Evolutionary conservation across 768 basidiomycete species (phyloP).

Genomic region (Mycena epipterygia): DNA sequence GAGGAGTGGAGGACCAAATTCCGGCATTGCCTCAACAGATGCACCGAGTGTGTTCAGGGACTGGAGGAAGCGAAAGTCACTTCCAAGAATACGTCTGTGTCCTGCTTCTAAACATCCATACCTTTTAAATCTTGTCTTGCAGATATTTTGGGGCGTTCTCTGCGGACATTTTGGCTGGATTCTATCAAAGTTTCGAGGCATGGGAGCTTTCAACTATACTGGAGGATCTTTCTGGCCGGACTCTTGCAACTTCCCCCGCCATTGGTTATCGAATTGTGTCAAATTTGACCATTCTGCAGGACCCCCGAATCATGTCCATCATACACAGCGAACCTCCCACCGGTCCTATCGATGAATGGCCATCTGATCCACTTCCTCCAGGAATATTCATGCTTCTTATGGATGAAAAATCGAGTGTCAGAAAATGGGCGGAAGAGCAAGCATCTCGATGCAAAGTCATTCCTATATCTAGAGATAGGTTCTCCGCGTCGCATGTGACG

Average conservation of each 20-base stretch:
- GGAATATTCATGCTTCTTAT: constrained; percentile 72
- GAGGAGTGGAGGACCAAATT: constrained; percentile 74
- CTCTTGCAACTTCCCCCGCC: constrained; percentile 62
- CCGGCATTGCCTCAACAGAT: constrained; percentile 68
- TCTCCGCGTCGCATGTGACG: constrained; percentile 59
- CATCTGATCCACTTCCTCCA: constrained; percentile 68
- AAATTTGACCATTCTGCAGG: constrained; percentile 70
- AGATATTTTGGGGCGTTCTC: constrained; percentile 85
- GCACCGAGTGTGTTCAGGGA: constrained; percentile 77
- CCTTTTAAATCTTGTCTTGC: constrained; percentile 35
- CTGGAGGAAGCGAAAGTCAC: constrained; percentile 74
- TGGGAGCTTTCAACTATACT: constrained; percentile 75
- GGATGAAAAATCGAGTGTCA: constrained; percentile 60
- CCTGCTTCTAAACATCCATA: neutral
- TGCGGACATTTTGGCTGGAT: constrained; percentile 61
- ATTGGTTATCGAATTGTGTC: constrained; percentile 73
- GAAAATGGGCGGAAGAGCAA: constrained; percentile 72
- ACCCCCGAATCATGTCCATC: constrained; percentile 59
- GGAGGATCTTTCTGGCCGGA: constrained; percentile 55
- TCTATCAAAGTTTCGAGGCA: constrained; percentile 72
- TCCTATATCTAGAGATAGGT: constrained; percentile 64
- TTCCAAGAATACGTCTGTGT: constrained; percentile 80
- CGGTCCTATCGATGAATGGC: constrained; percentile 63
- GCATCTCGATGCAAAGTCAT: constrained; percentile 50
- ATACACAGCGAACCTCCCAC: constrained; percentile 55